phyloP scores from a whole-genome alignment of 495 filamentous ascomycete genomes.

The Talaromyces wortmannii region DNA sequence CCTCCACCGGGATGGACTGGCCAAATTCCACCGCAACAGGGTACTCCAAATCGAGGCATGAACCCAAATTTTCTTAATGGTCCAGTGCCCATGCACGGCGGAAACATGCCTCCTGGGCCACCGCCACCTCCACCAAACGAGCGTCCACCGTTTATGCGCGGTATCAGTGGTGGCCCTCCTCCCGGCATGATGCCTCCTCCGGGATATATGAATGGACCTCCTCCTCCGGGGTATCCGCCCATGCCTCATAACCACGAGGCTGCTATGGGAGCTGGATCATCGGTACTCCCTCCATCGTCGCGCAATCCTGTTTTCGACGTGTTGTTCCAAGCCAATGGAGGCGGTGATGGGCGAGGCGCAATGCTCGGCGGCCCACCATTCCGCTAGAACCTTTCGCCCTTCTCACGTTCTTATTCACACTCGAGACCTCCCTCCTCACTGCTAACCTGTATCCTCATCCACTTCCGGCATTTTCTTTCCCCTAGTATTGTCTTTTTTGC shows the following conservation, averaged over 20 bases:
- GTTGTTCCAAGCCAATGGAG: slow-evolving; percentile 33
- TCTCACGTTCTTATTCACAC: too few species aligned
- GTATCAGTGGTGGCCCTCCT: slow-evolving; percentile 20
- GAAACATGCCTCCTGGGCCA: slow-evolving; percentile 5
- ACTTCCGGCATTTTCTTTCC: not conserved
- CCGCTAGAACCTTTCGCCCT: not conserved
- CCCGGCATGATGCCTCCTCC: slow-evolving; percentile 47
- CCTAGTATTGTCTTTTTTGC: not conserved
- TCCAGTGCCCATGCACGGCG: slow-evolving; percentile 38
- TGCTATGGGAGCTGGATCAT: slow-evolving; percentile 32
- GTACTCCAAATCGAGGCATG: slow-evolving; percentile 29
- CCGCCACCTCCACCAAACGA: slow-evolving; percentile 24
- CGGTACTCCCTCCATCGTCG: slow-evolving; percentile 36
- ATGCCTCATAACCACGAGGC: slow-evolving; percentile 38
- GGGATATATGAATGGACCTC: slow-evolving; percentile 37
- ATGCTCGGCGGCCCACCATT: slow-evolving; percentile 32
- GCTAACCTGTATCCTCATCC: not conserved
- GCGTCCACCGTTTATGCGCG: slow-evolving; percentile 34
- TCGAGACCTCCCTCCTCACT: not conserved
- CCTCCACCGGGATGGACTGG: slow-evolving; percentile 36
- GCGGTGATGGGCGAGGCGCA: slow-evolving; percentile 25
- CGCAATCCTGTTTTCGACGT: slow-evolving; percentile 34
- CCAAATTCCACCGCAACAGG: slow-evolving; percentile 25
- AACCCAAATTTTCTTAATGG: slow-evolving; percentile 36
- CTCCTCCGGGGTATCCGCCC: slow-evolving; percentile 36